Percentiles rank a stretch among this genome's conserved stretches.
phyloP scores from a whole-genome alignment of 306 rosid genomes.

The Cotoneaster glaucophyllus region DNA sequence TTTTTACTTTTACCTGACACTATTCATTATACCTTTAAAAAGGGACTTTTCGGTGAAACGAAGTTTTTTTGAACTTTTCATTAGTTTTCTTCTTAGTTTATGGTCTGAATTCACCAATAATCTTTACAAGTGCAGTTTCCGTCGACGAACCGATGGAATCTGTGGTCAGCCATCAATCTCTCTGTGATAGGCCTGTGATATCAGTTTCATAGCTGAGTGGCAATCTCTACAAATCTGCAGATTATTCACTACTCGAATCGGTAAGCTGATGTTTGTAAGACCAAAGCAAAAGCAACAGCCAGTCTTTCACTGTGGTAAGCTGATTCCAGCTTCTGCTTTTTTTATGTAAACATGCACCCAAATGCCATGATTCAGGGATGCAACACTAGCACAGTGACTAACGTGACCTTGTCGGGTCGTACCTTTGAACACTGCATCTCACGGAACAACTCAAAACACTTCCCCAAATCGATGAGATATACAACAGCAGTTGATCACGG shows the following conservation, averaged over 20 bases:
- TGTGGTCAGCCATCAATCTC: conserved; percentile 18
- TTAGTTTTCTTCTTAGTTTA: too few relatives aligned
- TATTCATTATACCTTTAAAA: too few relatives aligned
- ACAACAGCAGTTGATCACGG: too few relatives aligned
- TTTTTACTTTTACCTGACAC: too few relatives aligned
- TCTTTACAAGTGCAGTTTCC: conserved; percentile 18
- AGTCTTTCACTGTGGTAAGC: conserved; percentile 15
- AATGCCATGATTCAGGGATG: conserved; percentile 28
- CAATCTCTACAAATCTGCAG: conserved; percentile 18
- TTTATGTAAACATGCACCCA: conserved; percentile 21
- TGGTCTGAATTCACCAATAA: conserved; percentile 6
- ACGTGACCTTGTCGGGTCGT: too few relatives aligned
- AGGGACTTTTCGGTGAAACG: too few relatives aligned
- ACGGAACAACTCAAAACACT: too few relatives aligned
- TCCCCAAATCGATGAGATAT: too few relatives aligned
- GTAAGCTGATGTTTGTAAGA: background rate
- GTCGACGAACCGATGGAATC: conserved; percentile 13
- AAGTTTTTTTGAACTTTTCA: too few relatives aligned
- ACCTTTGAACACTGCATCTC: too few relatives aligned
- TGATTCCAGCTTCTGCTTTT: background rate
- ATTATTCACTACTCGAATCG: conserved; percentile 23
- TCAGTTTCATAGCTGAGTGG: conserved; percentile 19
- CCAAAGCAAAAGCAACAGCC: conserved; percentile 12
- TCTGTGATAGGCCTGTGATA: conserved; percentile 9
- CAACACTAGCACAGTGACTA: background rate